Evolutionary conservation across 179 eudicot genomes (phyloP).

Genomic region (Carnegiea gigantea): DNA sequence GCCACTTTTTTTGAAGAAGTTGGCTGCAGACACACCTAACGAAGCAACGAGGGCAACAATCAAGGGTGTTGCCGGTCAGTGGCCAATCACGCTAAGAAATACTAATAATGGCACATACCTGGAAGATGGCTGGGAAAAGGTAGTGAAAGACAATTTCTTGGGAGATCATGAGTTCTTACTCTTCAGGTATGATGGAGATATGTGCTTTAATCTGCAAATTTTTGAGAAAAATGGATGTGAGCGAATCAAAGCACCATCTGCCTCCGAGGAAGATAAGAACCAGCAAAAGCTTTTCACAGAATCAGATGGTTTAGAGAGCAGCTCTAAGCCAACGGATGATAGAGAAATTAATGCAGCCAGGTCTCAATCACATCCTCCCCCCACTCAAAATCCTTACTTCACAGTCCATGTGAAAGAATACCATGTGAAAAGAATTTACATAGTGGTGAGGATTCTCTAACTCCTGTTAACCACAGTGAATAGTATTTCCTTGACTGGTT

Average conservation of each 20-base stretch:
- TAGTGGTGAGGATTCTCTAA: constrained; percentile 9
- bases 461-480: not conserved
- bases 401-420: constrained; percentile 4
- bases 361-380: not conserved
- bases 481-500: not conserved
- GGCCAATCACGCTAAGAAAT: constrained; percentile 16
- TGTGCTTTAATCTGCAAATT: constrained; percentile 34
- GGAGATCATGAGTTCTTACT: constrained; percentile 25
- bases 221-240: constrained; percentile 31
- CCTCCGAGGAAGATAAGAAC: not conserved
- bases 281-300: not conserved
- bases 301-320: not conserved
- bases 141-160: constrained; percentile 26
- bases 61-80: not conserved
- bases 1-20: constrained; percentile 18
- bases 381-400: constrained; percentile 10
- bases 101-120: constrained; percentile 7
- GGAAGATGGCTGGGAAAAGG: constrained; percentile 28
- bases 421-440: not conserved
- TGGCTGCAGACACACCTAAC: not conserved
- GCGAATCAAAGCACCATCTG: constrained; percentile 6
- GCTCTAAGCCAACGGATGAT: not conserved
- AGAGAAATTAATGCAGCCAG: not conserved
- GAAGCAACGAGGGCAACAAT: constrained; percentile 14
- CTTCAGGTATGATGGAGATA: constrained; percentile 34